Conservation (phyloP, 495 filamentous ascomycete species). For the Aspergillus egyptiacus region DNA sequence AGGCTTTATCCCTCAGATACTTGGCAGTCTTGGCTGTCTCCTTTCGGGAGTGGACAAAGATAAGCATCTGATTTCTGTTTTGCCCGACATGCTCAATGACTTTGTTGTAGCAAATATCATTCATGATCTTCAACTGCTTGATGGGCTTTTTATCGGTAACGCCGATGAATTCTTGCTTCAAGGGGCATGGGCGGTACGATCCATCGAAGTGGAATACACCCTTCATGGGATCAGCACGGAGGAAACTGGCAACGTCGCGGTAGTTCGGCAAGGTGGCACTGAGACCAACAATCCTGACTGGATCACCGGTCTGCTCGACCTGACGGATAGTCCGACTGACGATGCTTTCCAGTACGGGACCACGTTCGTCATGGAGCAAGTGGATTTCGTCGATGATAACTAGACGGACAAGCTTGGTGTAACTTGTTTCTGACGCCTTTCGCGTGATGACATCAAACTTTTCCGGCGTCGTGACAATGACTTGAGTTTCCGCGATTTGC, state of each 20-base stretch:
- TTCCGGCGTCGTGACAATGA: slow-evolving; percentile 97
- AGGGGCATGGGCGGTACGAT: slow-evolving; percentile 84
- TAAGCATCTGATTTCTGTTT: slow-evolving; percentile 91
- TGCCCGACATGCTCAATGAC: slow-evolving; percentile 93
- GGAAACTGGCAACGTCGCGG: slow-evolving; percentile 90
- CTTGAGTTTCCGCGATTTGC: slow-evolving; percentile 94
- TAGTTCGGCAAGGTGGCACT: slow-evolving; percentile 97
- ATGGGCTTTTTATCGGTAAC: slow-evolving; percentile 98
- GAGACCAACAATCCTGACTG: slow-evolving; percentile 83
- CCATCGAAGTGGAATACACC: slow-evolving; percentile 96
- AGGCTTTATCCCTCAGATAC: slow-evolving; percentile 90
- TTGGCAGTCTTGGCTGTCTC: slow-evolving; percentile 96
- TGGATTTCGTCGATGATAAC: slow-evolving; percentile 98
- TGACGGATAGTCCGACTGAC: slow-evolving; percentile 89
- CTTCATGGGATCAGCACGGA: slow-evolving; percentile 79
- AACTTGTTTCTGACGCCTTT: slow-evolving; percentile 94
- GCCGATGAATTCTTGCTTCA: slow-evolving; percentile 96
- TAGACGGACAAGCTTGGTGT: slow-evolving; percentile 91
- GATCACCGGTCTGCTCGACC: slow-evolving; percentile 87
- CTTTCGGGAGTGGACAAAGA: slow-evolving; percentile 97
- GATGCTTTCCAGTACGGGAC: slow-evolving; percentile 93
- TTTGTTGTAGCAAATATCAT: slow-evolving; percentile 96
- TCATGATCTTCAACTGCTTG: slow-evolving; percentile 99
- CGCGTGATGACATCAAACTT: slow-evolving; percentile 99
- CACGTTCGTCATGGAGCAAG: slow-evolving; percentile 93